These are phyloP conservation scores for Funneliformis caledonium DNA, from an alignment of 371 early-diverging fungal species.

Conservation along the genomic window DNA sequence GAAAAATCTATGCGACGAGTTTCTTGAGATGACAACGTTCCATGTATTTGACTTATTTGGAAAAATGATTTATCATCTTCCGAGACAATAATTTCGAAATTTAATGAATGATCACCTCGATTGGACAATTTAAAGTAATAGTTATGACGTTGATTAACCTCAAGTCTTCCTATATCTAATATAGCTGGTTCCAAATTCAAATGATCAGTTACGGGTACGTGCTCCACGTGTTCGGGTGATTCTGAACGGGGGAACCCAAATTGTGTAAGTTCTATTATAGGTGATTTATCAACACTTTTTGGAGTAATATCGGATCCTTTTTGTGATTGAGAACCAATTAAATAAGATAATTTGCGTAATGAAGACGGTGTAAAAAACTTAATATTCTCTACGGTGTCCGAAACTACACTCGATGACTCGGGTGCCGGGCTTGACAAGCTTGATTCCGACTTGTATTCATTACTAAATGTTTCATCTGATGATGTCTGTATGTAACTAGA, in stretches of 20 bases:
- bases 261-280: background rate
- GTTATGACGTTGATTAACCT: conserved; percentile 55
- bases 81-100: conserved; percentile 47
- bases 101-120: conserved; percentile 48
- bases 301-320: background rate
- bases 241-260: conserved; percentile 1
- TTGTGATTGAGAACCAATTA: background rate
- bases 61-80: conserved; percentile 45
- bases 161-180: conserved; percentile 66
- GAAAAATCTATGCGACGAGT: conserved; percentile 65
- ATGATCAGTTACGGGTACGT: background rate
- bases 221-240: background rate
- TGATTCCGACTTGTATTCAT: background rate
- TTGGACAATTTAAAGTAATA: conserved; percentile 69
- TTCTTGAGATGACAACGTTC: conserved; percentile 56
- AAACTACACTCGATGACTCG: background rate
- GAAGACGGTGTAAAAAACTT: background rate
- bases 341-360: background rate
- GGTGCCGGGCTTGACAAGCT: background rate
- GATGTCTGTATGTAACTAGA: conserved; percentile 49
- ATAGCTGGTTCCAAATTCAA: conserved; percentile 55
- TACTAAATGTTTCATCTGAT: conserved; percentile 36
- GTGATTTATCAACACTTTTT: conserved; percentile 19
- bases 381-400: background rate
- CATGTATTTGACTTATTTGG: conserved; percentile 43